Evolutionary conservation across 176 grass and related monocot genomes (phyloP), one percentile per base, ranked within the genome.

Genomic region (Raddia guianensis): DNA sequence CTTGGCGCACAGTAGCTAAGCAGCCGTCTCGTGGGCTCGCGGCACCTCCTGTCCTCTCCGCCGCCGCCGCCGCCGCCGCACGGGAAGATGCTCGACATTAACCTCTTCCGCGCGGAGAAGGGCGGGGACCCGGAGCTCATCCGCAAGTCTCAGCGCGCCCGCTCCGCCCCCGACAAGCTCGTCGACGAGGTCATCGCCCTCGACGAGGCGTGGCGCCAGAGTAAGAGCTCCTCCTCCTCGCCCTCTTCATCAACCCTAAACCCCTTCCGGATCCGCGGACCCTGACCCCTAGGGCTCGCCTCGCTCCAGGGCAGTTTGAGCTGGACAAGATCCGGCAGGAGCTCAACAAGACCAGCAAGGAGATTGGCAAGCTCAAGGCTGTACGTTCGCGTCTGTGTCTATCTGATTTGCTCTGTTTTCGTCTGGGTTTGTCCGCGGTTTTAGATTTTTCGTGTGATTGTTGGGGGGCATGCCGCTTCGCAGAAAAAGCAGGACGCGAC

Each of bases 281-380:
- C 59, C 63, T 84, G 46, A 88, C 7, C n/a, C 4, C 20, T 21
- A 0, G 37, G 21, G 16, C 43, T 18, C n/a, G 63, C 20, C 0
- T 35, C 10, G n/a, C 37, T 15, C 58, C 82, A 95, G 96, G 90
- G 51, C 90, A 99, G 75, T 91, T 95, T 48, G 90, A 99, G 72
- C 82, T 99, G 42, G 92, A 99, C 63, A 70, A 68, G 12, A 82
- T 99, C 35, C 68, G 88, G 16, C 91, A 87, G 68, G 96, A 99
- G 49, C 87, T 94, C 84, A 95, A 95, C 66, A 87, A 86, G 27
- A 94, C 92, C 63, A 99, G 85, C 82, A 99, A 93, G 86, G 89
- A 93, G 68, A 87, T 95, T 66, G 93, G 84, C 43, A 89, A 89
- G 81, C 92, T 99, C 47, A 99, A 90, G 79, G 75, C 90, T 11